phyloP scores from a whole-genome alignment of 768 basidiomycete genomes.

The Suillus ampliporus region DNA sequence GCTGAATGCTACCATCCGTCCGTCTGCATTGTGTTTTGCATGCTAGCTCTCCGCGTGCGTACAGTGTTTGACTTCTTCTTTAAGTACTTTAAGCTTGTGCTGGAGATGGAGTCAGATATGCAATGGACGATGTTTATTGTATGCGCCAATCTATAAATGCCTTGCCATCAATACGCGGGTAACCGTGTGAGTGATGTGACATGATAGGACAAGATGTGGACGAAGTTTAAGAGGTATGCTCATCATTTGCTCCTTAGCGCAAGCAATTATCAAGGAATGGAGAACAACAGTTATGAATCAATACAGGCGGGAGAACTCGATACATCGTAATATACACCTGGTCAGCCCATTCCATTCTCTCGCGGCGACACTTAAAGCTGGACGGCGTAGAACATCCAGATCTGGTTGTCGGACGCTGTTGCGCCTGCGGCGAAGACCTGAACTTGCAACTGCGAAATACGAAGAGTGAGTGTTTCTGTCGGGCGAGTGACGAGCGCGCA shows the following conservation, averaged over 20 bases:
- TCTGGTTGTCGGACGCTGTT: background rate
- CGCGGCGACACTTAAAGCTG: too few relatives aligned
- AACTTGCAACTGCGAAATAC: background rate
- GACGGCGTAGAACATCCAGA: background rate
- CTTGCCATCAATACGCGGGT: background rate
- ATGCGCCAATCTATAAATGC: background rate
- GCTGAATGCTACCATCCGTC: background rate
- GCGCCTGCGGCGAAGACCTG: background rate
- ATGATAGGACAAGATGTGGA: too few relatives aligned
- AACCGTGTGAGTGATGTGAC: background rate
- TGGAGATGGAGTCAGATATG: conserved; percentile 1
- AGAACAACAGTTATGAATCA: too few relatives aligned
- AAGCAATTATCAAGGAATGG: too few relatives aligned
- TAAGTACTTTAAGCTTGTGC: conserved; percentile 1
- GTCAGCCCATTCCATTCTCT: too few relatives aligned
- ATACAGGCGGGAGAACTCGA: too few relatives aligned
- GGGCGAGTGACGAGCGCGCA: background rate
- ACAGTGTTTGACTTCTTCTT: conserved; percentile 5
- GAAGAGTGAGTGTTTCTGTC: background rate
- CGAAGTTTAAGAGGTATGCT: too few relatives aligned
- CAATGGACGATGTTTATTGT: background rate
- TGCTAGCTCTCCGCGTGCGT: background rate
- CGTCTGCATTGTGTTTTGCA: background rate
- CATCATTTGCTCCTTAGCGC: too few relatives aligned
- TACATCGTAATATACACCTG: too few relatives aligned